These are phyloP conservation scores for Fragilariopsis cylindrus DNA, from an alignment of 108 stramenopile species.

Conservation along the genomic window DNA sequence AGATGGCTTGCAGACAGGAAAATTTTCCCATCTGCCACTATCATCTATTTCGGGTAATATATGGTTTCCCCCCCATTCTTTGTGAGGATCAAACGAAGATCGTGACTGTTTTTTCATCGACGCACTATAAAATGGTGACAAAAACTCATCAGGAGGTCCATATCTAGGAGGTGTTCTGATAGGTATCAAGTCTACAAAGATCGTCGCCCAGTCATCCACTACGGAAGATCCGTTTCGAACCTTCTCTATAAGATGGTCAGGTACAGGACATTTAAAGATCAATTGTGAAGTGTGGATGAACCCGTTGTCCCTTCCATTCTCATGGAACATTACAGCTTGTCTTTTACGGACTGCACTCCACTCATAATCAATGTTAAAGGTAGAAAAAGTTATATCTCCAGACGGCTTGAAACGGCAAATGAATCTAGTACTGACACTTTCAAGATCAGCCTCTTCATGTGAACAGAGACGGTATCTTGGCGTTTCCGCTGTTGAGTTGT, in stretches of 20 bases:
- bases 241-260: slow-evolving; percentile 46
- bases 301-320: slow-evolving; percentile 72
- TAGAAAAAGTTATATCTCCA: slow-evolving; percentile 54
- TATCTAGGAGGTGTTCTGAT: slow-evolving; percentile 85
- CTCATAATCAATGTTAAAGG: slow-evolving; percentile 77
- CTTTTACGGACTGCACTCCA: slow-evolving; percentile 69
- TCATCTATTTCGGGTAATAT: slow-evolving; percentile 71
- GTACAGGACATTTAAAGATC: slow-evolving; percentile 83
- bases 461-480: slow-evolving; percentile 67
- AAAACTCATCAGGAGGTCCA: slow-evolving; percentile 61
- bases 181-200: slow-evolving; percentile 84
- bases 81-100: slow-evolving; percentile 49
- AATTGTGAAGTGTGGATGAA: slow-evolving; percentile 76
- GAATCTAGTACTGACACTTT: slow-evolving; percentile 81
- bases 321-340: slow-evolving; percentile 47
- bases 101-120: slow-evolving; percentile 3
- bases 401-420: slow-evolving; percentile 86
- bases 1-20: slow-evolving; percentile 68
- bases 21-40: slow-evolving; percentile 87
- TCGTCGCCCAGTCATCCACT: slow-evolving; percentile 65
- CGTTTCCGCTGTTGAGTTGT: slow-evolving; percentile 28
- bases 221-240: slow-evolving; percentile 59
- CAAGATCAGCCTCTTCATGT: slow-evolving; percentile 81
- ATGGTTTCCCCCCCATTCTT: slow-evolving; percentile 73
- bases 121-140: slow-evolving; percentile 54